Percentiles rank a stretch among this genome's conserved stretches.
Evolutionary conservation across 2,329 filamentous ascomycete genomes (phyloP).

Genomic region (Cladophialophora psammophila): DNA sequence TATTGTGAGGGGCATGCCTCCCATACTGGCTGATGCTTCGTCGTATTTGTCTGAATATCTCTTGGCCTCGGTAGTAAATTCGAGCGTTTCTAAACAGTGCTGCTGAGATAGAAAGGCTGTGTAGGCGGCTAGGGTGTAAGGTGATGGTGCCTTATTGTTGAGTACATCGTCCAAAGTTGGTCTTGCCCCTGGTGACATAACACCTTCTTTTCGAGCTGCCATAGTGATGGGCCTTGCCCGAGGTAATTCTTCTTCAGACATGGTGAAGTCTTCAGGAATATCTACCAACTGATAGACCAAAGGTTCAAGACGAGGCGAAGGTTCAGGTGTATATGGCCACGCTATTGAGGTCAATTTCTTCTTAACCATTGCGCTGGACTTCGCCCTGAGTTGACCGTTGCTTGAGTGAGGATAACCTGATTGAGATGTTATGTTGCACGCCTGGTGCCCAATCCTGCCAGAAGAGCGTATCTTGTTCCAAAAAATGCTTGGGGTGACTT

Average conservation of each 20-base stretch:
- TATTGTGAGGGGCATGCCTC: conserved; percentile 55
- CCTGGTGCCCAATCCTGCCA: not conserved
- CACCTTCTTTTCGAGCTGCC: conserved; percentile 49
- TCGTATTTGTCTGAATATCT: conserved; percentile 76
- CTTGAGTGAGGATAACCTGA: conserved; percentile 3
- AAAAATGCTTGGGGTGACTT: not conserved
- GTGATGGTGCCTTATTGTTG: conserved; percentile 81
- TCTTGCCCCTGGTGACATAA: conserved; percentile 58
- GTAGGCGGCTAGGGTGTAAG: conserved; percentile 90
- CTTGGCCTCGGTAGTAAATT: conserved; percentile 94
- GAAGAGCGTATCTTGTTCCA: not conserved
- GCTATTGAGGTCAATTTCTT: conserved; percentile 42
- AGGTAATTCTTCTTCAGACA: conserved; percentile 50
- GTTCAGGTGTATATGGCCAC: conserved; percentile 49
- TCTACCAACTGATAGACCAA: conserved; percentile 51
- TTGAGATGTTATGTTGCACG: conserved; percentile 2
- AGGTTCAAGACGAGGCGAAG: conserved; percentile 55
- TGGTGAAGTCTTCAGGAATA: conserved; percentile 50
- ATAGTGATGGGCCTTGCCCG: conserved; percentile 55
- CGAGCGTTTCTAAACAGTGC: conserved; percentile 93
- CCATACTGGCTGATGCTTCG: conserved; percentile 60
- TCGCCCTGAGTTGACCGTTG: conserved; percentile 21
- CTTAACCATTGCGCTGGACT: conserved; percentile 42
- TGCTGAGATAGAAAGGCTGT: conserved; percentile 97
- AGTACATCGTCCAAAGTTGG: conserved; percentile 88